Conservation (phyloP, 805 yeast species). For the Pichia exigua region DNA sequence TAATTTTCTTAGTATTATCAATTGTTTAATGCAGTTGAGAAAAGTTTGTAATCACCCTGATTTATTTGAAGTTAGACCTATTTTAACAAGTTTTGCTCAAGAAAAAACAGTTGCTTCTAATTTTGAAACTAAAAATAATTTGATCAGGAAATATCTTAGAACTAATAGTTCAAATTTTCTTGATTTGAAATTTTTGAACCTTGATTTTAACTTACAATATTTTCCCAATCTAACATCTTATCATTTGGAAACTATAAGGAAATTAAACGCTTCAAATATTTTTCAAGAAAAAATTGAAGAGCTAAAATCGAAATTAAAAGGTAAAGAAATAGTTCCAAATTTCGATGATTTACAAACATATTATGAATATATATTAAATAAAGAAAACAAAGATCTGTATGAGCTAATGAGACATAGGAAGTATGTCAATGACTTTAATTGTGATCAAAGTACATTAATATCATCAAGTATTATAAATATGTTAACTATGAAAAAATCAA, state of each 20-base stretch:
- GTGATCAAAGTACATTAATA: slow-evolving; percentile 57
- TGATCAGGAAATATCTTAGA: slow-evolving; percentile 29
- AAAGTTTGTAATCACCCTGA: slow-evolving; percentile 92
- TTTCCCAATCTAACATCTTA: slow-evolving; percentile 29
- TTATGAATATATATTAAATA: slow-evolving; percentile 47
- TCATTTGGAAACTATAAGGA: slow-evolving; percentile 36
- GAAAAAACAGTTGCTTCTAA: slow-evolving; percentile 50
- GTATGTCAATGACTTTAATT: slow-evolving; percentile 60
- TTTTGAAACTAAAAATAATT: slow-evolving; percentile 36
- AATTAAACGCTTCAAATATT: slow-evolving; percentile 39
- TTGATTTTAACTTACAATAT: slow-evolving; percentile 33
- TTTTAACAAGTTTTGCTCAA: slow-evolving; percentile 81
- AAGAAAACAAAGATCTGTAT: slow-evolving; percentile 44
- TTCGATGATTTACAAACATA: slow-evolving; percentile 44
- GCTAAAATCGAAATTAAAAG: slow-evolving; percentile 31
- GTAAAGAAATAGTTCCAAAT: slow-evolving; percentile 23
- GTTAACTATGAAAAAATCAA: slow-evolving; percentile 28
- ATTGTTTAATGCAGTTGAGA: slow-evolving; percentile 95
- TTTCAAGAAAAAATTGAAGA: slow-evolving; percentile 38
- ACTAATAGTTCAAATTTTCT: slow-evolving; percentile 18
- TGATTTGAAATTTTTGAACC: slow-evolving; percentile 52
- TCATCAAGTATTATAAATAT: slow-evolving; percentile 50
- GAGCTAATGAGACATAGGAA: slow-evolving; percentile 47
- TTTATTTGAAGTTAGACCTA: slow-evolving; percentile 91
- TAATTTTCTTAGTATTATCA: slow-evolving; percentile 87